Conservation (phyloP, 805 yeast genomes). For the Monosporozyma aerobia region DNA sequence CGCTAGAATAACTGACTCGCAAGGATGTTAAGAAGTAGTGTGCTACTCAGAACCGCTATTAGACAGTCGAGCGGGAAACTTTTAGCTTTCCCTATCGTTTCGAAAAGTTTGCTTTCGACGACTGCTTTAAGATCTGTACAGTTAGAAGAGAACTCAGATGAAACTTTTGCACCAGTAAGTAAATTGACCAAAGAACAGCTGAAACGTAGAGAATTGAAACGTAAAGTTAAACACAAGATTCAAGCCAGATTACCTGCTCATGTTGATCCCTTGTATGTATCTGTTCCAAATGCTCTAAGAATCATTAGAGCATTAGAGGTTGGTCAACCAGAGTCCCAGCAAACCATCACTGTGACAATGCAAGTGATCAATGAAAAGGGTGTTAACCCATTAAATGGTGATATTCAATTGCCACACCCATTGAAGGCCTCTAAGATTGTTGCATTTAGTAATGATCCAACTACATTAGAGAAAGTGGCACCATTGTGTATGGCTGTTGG, state of each 20-base stretch:
- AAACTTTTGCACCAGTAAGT: conserved; percentile 7
- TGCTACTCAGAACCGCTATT: not conserved
- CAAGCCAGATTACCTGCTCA: conserved; percentile 37
- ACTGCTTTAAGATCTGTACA: not conserved
- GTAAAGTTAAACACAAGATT: conserved; percentile 30
- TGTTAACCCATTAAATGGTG: conserved; percentile 63
- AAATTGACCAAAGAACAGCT: conserved; percentile 24
- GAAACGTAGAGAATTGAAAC: conserved; percentile 32
- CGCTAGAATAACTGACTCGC: not conserved
- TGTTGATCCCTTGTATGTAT: conserved; percentile 57
- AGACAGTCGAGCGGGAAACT: not conserved
- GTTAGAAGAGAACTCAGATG: not conserved
- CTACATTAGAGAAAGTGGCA: conserved; percentile 43
- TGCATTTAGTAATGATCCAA: conserved; percentile 56
- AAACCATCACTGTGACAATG: conserved; percentile 60
- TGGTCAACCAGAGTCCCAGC: conserved; percentile 65
- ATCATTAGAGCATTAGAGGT: conserved; percentile 85
- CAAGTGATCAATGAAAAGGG: conserved; percentile 67
- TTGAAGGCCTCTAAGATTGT: conserved; percentile 55
- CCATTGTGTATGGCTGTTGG: conserved; percentile 57
- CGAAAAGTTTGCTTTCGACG: not conserved
- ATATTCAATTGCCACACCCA: conserved; percentile 63
- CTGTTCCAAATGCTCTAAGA: conserved; percentile 60
- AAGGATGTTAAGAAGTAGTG: not conserved
- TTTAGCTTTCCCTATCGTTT: not conserved